Percentiles rank a stretch among this genome's conserved stretches.
These are phyloP conservation scores for Pyronema domesticum DNA, from an alignment of 495 filamentous ascomycete species.

Conservation along the genomic window DNA sequence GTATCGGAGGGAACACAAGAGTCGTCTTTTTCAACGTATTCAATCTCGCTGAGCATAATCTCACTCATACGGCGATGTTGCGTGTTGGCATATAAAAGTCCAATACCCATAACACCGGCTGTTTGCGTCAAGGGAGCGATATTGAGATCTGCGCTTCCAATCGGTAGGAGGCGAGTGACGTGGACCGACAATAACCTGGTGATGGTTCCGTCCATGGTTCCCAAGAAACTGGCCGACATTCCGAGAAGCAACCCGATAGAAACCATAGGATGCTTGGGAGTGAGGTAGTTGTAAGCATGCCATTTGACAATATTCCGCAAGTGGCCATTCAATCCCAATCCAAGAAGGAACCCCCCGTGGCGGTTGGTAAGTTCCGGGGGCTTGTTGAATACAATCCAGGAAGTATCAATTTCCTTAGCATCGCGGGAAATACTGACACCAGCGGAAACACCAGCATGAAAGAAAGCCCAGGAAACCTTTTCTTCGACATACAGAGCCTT, in stretches of 20 bases:
- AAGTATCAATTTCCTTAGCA: slow-evolving; percentile 88
- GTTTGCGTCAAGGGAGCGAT: slow-evolving; percentile 88
- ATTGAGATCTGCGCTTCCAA: slow-evolving; percentile 83
- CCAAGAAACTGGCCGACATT: slow-evolving; percentile 78
- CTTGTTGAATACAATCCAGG: slow-evolving; percentile 97
- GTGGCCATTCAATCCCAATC: slow-evolving; percentile 88
- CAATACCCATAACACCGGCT: slow-evolving; percentile 93
- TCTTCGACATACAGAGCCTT: slow-evolving; percentile 72
- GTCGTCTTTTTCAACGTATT: slow-evolving; percentile 57
- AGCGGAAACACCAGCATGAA: slow-evolving; percentile 82
- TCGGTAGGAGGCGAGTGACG: slow-evolving; percentile 80
- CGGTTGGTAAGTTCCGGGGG: slow-evolving; percentile 78
- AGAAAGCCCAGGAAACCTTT: slow-evolving; percentile 94
- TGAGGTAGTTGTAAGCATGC: slow-evolving; percentile 96
- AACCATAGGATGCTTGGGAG: slow-evolving; percentile 96
- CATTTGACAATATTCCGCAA: slow-evolving; percentile 85
- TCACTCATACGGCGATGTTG: slow-evolving; percentile 98
- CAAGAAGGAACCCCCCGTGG: slow-evolving; percentile 84
- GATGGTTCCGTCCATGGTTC: slow-evolving; percentile 89
- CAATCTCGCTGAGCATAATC: slow-evolving; percentile 93
- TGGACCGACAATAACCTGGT: slow-evolving; percentile 95
- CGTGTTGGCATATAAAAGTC: slow-evolving; percentile 80
- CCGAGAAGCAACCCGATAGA: slow-evolving; percentile 88
- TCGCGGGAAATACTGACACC: slow-evolving; percentile 77
- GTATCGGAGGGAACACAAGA: slow-evolving; percentile 40